Evolutionary conservation across 1,139 yeast species (phyloP), one percentile per base, ranked within the genome.

Genomic region (Hyphopichia buzzinii): DNA sequence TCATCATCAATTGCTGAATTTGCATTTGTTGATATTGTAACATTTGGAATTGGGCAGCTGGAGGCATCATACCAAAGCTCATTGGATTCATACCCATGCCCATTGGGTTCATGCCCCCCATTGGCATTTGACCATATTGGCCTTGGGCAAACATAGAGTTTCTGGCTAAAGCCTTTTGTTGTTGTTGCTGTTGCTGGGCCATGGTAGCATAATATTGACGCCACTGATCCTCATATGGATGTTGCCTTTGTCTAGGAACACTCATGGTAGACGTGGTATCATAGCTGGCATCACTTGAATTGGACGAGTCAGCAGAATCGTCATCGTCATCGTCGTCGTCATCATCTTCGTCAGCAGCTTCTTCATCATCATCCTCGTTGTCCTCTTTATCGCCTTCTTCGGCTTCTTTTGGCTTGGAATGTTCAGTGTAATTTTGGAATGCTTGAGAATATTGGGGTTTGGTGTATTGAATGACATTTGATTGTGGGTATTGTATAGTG

Each of bases 191-290:
- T 31, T 55, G 58, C 17, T 45, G 43, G 13, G 62, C 62, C 11
- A 59, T 39, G 12, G 47, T 38, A 21, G 59, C 58, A 39, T 58
- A 59, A 38, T 58, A 59, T 29, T 50, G 54, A 41, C 53, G 55
- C 62, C 63, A 59, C 43, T 57, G 61, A 31, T 57, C 61, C 30
- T 55, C 56, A 36, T 55, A 54, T 13, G 55, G 57, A 36, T 52
- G 55, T 2, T 47, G 23, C 12, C 4, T n/a, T 13, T 31, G 34
- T 17, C 33, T 23, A 11, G 33, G 28, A 3, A 31, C 33, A 11
- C 34, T 31, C 17, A 26, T 11, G 13, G 34, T 31, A 11, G 34
- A 31, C 4, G 34, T 14, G 26, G 32, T 30, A 11, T 23, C 31
- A n/a, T 16, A 31, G 24, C 26, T 30, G 5, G 44, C 54, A 8